Base-by-base conservation (phyloP, 139 green algal species). In the Chlorella vulgaris region DNA sequence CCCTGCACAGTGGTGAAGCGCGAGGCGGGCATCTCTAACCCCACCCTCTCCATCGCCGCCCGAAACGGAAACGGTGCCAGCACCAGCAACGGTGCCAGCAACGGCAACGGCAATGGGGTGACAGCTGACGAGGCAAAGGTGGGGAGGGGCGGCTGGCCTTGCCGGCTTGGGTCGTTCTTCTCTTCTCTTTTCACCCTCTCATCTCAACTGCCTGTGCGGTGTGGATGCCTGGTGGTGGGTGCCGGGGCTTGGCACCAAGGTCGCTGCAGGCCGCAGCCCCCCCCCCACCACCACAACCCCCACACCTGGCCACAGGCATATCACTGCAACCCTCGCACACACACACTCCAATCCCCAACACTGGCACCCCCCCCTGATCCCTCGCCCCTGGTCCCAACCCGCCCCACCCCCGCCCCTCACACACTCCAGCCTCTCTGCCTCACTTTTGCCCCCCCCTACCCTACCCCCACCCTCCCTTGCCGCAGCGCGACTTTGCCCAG, bases 401-500 rank as follows among this genome's bases (percentile, higher is more conserved):
- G n/a, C n/a, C n/a, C n/a, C n/a, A n/a, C n/a, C n/a, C n/a, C n/a
- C n/a, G n/a, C n/a, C n/a, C n/a, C n/a, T n/a, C n/a, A 58, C 47
- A 24, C 47, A 58, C 47, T 24, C 15, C 15, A 15, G 15, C 47
- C 10, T 58, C 13, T 15, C 15, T 58, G 47, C 47, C 15, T 58
- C 47, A 24, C 15, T 58, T 58, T 58, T 15, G 13, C 47, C 47
- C 15, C 47, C 47, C 15, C 47, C 10, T 24, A 58, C 10, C 47
- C 47, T 58, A 10, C 47, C 55, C 22, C 55, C 55, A 21, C 47
- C 33, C 39, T 1, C 19, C 18, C 7, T 50, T n/a, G n/a, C n/a
- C n/a, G 68, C 86, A 88, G 85, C 65, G 86, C 22, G 82, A 90
- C 60, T 83, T 87, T 71, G 75, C 78, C 55, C 79, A 76, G 50